Conservation (phyloP, 768 basidiomycete genomes). For the Naganishia vaughanmartiniae region DNA sequence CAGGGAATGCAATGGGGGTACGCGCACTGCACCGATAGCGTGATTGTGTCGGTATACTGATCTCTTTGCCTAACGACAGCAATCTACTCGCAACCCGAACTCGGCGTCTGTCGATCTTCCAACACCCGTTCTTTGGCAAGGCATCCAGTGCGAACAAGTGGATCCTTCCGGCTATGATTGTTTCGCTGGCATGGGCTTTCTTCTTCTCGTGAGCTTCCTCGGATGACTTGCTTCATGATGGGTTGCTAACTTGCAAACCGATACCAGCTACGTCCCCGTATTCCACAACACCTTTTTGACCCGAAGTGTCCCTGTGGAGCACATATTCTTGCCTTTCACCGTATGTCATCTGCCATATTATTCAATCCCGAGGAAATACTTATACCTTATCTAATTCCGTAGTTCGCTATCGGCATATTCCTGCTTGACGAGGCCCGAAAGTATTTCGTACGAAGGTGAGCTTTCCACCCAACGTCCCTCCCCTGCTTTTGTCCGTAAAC, state of each 20-base stretch:
- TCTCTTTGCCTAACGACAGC: slow-evolving; percentile 3
- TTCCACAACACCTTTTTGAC: slow-evolving; percentile 61
- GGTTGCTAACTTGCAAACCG: not conserved
- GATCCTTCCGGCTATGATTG: slow-evolving; percentile 57
- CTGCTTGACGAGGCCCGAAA: slow-evolving; percentile 52
- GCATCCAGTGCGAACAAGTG: slow-evolving; percentile 52
- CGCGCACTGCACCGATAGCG: not conserved
- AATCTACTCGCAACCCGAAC: slow-evolving; percentile 62
- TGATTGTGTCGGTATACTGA: not conserved
- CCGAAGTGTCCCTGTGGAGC: slow-evolving; percentile 52
- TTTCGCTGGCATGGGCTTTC: slow-evolving; percentile 56
- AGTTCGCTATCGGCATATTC: slow-evolving; percentile 35
- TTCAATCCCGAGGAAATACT: not conserved
- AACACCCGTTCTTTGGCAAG: slow-evolving; percentile 55
- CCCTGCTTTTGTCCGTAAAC: not conserved
- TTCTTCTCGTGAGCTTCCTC: slow-evolving; percentile 42
- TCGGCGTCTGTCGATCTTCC: slow-evolving; percentile 60
- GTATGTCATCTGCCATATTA: slow-evolving; percentile 49
- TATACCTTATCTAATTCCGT: not conserved
- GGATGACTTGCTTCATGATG: not conserved
- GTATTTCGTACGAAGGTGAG: slow-evolving; percentile 40
- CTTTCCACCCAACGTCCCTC: not conserved
- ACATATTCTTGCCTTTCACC: slow-evolving; percentile 60
- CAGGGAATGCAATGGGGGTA: slow-evolving; percentile 61
- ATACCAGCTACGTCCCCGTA: slow-evolving; percentile 48